These are phyloP conservation scores for Malassezia restricta DNA, from an alignment of 1,284 basidiomycete species.

Conservation along the genomic window DNA sequence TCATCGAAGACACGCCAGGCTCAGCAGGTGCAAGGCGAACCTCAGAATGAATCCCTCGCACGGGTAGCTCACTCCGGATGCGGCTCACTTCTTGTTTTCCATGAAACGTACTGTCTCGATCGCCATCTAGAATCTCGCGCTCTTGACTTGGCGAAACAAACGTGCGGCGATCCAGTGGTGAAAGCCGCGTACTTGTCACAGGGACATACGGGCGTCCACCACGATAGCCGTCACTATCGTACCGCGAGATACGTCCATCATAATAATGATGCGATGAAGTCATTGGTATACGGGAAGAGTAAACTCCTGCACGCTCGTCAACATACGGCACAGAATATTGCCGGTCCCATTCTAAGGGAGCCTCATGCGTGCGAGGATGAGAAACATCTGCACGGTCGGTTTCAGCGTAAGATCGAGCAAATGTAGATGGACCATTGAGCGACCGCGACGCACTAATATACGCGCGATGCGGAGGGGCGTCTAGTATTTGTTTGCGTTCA, in stretches of 20 bases:
- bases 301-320: neutral
- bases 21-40: neutral
- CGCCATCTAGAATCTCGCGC: neutral
- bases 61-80: neutral
- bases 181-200: neutral
- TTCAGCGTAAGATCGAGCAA: neutral
- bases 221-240: neutral
- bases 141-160: neutral
- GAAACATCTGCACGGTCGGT: neutral
- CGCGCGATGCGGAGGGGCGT: neutral
- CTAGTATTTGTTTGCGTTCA: neutral
- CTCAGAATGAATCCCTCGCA: neutral
- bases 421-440: neutral
- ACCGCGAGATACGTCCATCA: neutral
- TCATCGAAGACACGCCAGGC: neutral
- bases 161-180: neutral
- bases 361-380: neutral
- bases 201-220: neutral
- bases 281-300: neutral
- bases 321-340: conserved; percentile 1
- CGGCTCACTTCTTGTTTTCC: neutral
- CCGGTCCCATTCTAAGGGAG: conserved; percentile 11
- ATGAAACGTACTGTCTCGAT: neutral
- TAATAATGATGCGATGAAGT: neutral
- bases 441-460: neutral